These are phyloP conservation scores for Rhizoctonia solani DNA, from an alignment of 1,284 basidiomycete species.

Conservation along the genomic window DNA sequence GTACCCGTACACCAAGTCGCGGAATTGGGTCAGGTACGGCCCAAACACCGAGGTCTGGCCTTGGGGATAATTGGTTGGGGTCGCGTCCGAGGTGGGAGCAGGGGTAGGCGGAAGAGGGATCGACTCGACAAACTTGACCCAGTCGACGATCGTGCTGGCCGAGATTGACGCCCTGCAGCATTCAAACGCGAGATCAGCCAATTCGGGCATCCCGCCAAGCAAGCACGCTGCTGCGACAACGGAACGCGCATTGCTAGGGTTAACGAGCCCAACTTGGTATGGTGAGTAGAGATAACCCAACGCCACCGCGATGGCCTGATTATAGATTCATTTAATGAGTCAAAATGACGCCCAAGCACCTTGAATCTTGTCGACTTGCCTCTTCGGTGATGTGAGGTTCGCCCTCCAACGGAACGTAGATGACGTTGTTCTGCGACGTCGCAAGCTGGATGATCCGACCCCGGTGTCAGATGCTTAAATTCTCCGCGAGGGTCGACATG, in stretches of 20 bases:
- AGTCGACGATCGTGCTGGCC: conserved; percentile 69
- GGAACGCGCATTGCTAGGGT: conserved; percentile 75
- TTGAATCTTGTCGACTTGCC: conserved; percentile 52
- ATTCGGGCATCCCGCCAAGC: conserved; percentile 81
- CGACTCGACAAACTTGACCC: conserved; percentile 74
- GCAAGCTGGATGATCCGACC: conserved; percentile 43
- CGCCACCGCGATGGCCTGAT: conserved; percentile 75
- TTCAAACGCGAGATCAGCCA: conserved; percentile 77
- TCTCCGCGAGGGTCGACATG: neutral
- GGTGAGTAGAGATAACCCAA: conserved; percentile 80
- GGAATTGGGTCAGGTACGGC: conserved; percentile 67
- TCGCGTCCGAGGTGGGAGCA: too few species aligned
- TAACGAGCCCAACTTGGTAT: conserved; percentile 66
- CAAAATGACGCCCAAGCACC: conserved; percentile 40
- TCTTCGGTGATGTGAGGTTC: conserved; percentile 79
- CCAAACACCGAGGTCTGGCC: conserved; percentile 63
- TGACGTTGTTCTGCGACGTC: conserved; percentile 66
- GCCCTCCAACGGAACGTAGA: conserved; percentile 75
- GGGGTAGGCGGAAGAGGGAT: conserved; percentile 52
- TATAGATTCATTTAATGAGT: conserved; percentile 32
- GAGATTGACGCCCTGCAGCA: conserved; percentile 73
- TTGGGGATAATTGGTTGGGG: conserved; percentile 13
- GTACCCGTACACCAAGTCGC: conserved; percentile 74
- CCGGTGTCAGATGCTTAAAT: neutral
- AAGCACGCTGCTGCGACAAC: conserved; percentile 81